phyloP scores from a whole-genome alignment of 208 protist species.

The Borovskyia barvae region DNA sequence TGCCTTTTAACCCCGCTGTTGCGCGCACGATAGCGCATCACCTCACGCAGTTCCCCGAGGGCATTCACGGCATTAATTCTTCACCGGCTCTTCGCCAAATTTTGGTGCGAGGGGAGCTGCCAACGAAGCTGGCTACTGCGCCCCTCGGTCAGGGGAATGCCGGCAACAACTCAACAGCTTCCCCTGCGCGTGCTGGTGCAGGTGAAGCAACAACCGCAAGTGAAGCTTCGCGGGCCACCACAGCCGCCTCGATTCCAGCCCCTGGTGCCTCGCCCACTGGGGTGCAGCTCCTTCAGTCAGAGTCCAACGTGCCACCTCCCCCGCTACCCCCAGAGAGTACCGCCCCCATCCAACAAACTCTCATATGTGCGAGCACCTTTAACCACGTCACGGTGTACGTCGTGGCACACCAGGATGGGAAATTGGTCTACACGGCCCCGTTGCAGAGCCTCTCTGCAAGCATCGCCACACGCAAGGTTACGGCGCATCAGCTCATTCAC shows the following conservation, averaged over 20 bases:
- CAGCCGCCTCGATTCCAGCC: neutral
- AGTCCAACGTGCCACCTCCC: conserved; percentile 31
- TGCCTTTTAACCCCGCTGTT: conserved; percentile 17
- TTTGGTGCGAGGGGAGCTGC: conserved; percentile 39
- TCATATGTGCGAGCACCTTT: conserved; percentile 71
- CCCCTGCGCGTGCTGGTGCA: neutral
- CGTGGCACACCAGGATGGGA: conserved; percentile 65
- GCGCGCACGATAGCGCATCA: conserved; percentile 33
- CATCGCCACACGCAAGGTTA: conserved; percentile 69
- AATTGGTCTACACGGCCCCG: conserved; percentile 49
- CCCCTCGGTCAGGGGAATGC: conserved; percentile 6
- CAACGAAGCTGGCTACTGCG: conserved; percentile 7
- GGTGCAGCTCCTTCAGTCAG: conserved; percentile 9
- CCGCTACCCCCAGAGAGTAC: conserved; percentile 25
- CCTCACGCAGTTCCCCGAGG: conserved; percentile 60
- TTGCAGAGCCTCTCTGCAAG: conserved; percentile 67
- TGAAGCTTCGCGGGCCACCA: neutral
- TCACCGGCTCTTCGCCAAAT: conserved; percentile 47
- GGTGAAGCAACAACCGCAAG: neutral
- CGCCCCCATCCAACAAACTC: conserved; percentile 64
- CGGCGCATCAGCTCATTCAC: conserved; percentile 65
- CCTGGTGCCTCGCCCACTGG: neutral
- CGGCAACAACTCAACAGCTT: neutral
- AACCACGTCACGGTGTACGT: conserved; percentile 78
- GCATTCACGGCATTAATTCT: conserved; percentile 59